Conservation (phyloP, 805 yeast species). For the Candida maris region DNA sequence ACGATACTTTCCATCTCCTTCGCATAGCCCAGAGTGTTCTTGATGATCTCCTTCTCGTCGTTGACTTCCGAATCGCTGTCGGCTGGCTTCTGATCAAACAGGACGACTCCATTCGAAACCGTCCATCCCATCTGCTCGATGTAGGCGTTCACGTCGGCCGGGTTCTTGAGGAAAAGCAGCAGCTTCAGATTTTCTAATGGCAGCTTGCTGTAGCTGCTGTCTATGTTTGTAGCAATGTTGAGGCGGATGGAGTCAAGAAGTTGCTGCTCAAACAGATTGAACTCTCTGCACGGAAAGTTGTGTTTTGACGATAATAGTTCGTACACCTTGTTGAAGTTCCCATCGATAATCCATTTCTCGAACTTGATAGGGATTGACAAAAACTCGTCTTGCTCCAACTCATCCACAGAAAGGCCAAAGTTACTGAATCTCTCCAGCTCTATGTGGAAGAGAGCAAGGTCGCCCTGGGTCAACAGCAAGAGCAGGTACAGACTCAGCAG, state of each 20-base stretch:
- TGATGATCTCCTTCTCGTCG: conserved; percentile 50
- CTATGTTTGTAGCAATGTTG: conserved; percentile 83
- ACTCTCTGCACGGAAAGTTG: conserved; percentile 68
- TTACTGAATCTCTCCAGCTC: conserved; percentile 74
- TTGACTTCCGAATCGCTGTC: conserved; percentile 31
- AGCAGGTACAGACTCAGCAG: conserved; percentile 73
- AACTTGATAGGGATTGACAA: conserved; percentile 82
- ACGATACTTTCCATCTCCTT: conserved; percentile 90
- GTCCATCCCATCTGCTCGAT: conserved; percentile 58
- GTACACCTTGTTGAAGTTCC: conserved; percentile 91
- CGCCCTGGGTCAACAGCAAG: conserved; percentile 75
- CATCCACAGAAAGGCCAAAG: conserved; percentile 37
- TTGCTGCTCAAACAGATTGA: conserved; percentile 69
- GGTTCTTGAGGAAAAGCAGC: conserved; percentile 61
- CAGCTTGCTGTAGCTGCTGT: conserved; percentile 67
- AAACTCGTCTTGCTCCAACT: conserved; percentile 64
- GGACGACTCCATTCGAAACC: conserved; percentile 47
- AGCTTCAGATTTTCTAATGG: conserved; percentile 83
- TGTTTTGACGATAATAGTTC: conserved; percentile 51
- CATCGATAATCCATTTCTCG: conserved; percentile 94
- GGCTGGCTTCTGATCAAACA: conserved; percentile 33
- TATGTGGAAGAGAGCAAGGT: conserved; percentile 83
- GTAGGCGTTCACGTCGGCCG: conserved; percentile 51
- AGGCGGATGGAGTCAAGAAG: conserved; percentile 74
- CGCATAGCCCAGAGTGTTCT: conserved; percentile 79